Conservation (phyloP, 1,139 yeast species). For the Geotrichum carabidarum region DNA sequence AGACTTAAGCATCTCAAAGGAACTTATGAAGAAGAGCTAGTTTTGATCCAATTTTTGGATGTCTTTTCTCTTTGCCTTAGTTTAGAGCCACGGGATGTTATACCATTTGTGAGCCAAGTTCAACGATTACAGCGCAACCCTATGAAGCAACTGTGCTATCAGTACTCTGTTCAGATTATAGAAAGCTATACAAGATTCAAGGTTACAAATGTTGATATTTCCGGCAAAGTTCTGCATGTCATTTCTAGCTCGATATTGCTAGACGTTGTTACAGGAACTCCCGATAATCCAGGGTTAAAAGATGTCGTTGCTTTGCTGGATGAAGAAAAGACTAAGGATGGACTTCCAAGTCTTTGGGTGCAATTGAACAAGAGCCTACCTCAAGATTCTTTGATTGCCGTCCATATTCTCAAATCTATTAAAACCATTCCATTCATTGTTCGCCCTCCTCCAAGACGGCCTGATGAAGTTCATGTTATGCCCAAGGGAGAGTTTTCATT, state of each 20-base stretch:
- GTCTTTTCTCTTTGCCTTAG: conserved; percentile 13
- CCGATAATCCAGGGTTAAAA: conserved; percentile 19
- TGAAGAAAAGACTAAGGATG: conserved; percentile 22
- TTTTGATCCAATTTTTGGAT: conserved; percentile 13
- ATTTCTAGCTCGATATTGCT: conserved; percentile 18
- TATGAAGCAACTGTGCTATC: conserved; percentile 16
- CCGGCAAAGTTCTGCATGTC: conserved; percentile 14
- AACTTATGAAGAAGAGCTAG: conserved; percentile 13
- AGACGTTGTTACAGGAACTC: conserved; percentile 24
- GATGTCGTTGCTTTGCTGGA: conserved; percentile 15
- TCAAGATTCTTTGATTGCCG: conserved; percentile 16
- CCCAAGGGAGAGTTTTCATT: conserved; percentile 23
- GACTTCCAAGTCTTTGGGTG: conserved; percentile 21
- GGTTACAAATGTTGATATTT: conserved; percentile 16
- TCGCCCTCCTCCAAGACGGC: conserved; percentile 24
- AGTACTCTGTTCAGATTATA: conserved; percentile 12
- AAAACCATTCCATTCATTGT: conserved; percentile 22
- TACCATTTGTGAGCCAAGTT: conserved; percentile 19
- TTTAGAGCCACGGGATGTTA: conserved; percentile 11
- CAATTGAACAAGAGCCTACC: conserved; percentile 18
- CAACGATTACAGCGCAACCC: conserved; percentile 17
- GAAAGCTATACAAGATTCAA: conserved; percentile 15
- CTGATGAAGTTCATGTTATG: conserved; percentile 19
- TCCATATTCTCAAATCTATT: conserved; percentile 18
- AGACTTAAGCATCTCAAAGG: conserved; percentile 1